Percentiles rank a stretch among this genome's conserved stretches.
Conservation (phyloP, 345 rosid species). For the Hibiscus mutabilis region DNA sequence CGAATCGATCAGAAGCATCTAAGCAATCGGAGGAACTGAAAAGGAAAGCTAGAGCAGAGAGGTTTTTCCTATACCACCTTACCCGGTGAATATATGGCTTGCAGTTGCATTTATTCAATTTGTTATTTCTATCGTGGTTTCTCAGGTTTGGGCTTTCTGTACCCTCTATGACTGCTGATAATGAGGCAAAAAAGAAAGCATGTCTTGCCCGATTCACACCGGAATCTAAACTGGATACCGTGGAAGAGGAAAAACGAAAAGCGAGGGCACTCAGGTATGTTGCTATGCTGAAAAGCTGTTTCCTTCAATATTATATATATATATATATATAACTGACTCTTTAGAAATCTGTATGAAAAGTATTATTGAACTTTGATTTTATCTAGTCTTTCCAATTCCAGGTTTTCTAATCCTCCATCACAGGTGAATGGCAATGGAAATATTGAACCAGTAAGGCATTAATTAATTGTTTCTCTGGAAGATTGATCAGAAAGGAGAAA, state of each 20-base stretch:
- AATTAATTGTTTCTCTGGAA: background rate
- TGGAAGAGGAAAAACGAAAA: constrained; percentile 75
- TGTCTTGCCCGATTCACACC: constrained; percentile 69
- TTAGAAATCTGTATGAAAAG: background rate
- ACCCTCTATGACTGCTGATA: constrained; percentile 36
- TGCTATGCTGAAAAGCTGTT: background rate
- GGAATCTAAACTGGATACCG: constrained; percentile 40
- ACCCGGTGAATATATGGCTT: background rate
- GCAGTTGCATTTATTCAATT: background rate
- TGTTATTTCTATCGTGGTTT: constrained; percentile 1
- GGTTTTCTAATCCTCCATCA: constrained; percentile 57
- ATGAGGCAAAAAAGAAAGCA: constrained; percentile 80
- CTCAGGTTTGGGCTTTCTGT: constrained; percentile 65
- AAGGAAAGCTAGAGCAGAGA: constrained; percentile 93
- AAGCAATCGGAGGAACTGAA: constrained; percentile 72
- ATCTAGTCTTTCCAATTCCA: constrained; percentile 30
- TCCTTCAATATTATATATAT: background rate
- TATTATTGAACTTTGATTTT: background rate
- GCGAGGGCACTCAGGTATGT: constrained; percentile 74
- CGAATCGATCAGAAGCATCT: constrained; percentile 32
- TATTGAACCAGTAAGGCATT: constrained; percentile 37
- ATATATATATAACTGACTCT: constrained; percentile 6
- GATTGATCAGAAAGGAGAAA: background rate
- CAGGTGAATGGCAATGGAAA: constrained; percentile 43
- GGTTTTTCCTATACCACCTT: constrained; percentile 33